phyloP scores from a whole-genome alignment of 176 grass and related monocot genomes.

The Urochloa ruziziensis region DNA sequence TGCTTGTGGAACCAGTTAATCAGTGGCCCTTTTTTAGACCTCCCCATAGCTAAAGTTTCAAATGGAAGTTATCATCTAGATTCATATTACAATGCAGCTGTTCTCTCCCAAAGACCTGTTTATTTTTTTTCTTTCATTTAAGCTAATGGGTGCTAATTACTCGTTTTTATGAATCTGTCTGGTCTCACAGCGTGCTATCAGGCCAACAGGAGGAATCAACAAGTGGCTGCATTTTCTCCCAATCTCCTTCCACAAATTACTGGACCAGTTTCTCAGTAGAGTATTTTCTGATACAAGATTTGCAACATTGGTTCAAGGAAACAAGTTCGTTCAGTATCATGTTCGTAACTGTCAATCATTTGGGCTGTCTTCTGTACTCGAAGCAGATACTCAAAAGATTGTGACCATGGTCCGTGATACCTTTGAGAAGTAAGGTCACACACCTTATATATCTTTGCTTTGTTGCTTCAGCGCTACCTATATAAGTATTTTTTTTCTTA shows the following conservation, averaged over 20 bases:
- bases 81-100: not conserved
- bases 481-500: not conserved
- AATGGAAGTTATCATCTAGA: not conserved
- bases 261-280: conserved; percentile 56
- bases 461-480: conserved; percentile 18
- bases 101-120: not conserved
- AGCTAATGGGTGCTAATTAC: not conserved
- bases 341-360: conserved; percentile 31
- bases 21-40: not conserved
- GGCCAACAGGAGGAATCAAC: conserved; percentile 87
- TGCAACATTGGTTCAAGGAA: conserved; percentile 42
- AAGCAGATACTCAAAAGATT: conserved; percentile 74
- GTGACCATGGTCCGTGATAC: conserved; percentile 54
- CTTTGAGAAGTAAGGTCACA: conserved; percentile 78
- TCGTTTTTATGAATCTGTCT: not conserved
- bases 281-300: conserved; percentile 54
- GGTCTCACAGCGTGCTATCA: conserved; percentile 54
- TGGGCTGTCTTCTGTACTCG: conserved; percentile 71
- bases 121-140: not conserved
- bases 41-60: not conserved
- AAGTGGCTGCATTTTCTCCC: conserved; percentile 83
- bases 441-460: conserved; percentile 9
- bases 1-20: not conserved
- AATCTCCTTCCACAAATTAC: conserved; percentile 61
- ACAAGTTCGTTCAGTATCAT: conserved; percentile 37